Evolutionary conservation across 148 eudicot species (phyloP).

Genomic region (Beta vulgaris): DNA sequence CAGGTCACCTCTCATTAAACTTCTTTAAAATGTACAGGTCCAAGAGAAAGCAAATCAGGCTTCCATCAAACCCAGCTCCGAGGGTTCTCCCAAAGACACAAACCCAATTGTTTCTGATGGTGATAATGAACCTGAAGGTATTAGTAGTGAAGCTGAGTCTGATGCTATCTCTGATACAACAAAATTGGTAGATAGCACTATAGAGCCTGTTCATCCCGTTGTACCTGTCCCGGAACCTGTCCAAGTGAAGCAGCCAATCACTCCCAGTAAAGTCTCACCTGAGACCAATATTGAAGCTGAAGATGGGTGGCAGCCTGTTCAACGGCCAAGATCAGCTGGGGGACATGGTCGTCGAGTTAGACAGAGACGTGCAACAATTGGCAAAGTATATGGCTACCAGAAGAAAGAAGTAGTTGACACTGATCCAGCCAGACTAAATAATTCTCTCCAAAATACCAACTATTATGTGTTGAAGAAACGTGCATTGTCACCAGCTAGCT

Average conservation of each 20-base stretch:
- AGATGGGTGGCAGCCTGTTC: slow-evolving; percentile 97
- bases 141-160: slow-evolving; percentile 24
- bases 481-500: slow-evolving; percentile 53
- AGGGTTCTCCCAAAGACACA: slow-evolving; percentile 47
- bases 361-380: slow-evolving; percentile 56
- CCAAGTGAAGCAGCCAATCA: slow-evolving; percentile 25
- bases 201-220: slow-evolving; percentile 29
- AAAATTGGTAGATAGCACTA: slow-evolving; percentile 5
- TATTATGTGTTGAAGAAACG: slow-evolving; percentile 75
- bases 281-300: slow-evolving; percentile 73
- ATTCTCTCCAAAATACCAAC: slow-evolving; percentile 50
- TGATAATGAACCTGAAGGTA: slow-evolving; percentile 36
- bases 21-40: slow-evolving; percentile 36
- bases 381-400: slow-evolving; percentile 66
- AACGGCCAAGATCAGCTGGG: slow-evolving; percentile 84
- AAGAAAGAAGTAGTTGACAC: slow-evolving; percentile 66
- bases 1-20: neutral
- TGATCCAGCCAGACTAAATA: slow-evolving; percentile 53
- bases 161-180: slow-evolving; percentile 31
- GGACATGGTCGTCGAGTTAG: slow-evolving; percentile 67
- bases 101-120: slow-evolving; percentile 33
- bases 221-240: slow-evolving; percentile 43
- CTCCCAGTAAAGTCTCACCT: slow-evolving; percentile 35
- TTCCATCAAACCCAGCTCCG: slow-evolving; percentile 39
- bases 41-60: slow-evolving; percentile 59